Conservation (phyloP, 2,329 filamentous ascomycete species). For the Ophiostoma angusticollis region DNA sequence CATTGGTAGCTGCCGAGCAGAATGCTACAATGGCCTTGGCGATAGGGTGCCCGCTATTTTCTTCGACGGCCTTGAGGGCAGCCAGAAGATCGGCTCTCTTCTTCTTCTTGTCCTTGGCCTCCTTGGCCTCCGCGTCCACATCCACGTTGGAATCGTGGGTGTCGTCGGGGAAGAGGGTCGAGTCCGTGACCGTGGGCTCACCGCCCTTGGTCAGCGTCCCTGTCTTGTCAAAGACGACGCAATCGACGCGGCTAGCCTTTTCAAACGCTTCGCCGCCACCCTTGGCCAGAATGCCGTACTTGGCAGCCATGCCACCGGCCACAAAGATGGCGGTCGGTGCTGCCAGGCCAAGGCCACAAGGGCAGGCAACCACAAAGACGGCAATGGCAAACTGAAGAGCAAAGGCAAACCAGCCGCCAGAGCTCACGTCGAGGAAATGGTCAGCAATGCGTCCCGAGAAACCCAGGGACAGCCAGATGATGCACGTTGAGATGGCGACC, state of each 20-base stretch:
- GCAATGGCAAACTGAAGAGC: conserved; percentile 73
- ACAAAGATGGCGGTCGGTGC: conserved; percentile 79
- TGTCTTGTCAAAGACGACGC: conserved; percentile 81
- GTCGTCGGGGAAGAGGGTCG: conserved; percentile 26
- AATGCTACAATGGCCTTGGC: conserved; percentile 56
- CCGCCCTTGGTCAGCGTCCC: conserved; percentile 66
- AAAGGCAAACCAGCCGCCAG: conserved; percentile 58
- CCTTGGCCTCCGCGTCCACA: background rate
- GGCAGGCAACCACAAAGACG: conserved; percentile 78
- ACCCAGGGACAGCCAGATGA: conserved; percentile 57
- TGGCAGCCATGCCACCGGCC: conserved; percentile 65
- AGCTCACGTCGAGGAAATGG: conserved; percentile 39
- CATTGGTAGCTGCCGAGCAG: conserved; percentile 27
- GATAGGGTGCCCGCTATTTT: conserved; percentile 62
- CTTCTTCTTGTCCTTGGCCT: background rate
- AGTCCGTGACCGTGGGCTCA: conserved; percentile 55
- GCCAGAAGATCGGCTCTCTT: conserved; percentile 33
- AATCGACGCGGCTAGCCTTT: conserved; percentile 65
- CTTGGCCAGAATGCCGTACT: conserved; percentile 68
- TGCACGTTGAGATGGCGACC: conserved; percentile 57
- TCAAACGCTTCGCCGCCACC: conserved; percentile 79
- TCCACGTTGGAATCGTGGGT: no score
- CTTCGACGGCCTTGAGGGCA: conserved; percentile 49
- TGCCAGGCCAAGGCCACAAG: conserved; percentile 73
- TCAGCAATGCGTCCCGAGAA: conserved; percentile 42